These are phyloP conservation scores for Aspergillus viridinutans DNA, from an alignment of 2,329 filamentous ascomycete species.

Conservation along the genomic window DNA sequence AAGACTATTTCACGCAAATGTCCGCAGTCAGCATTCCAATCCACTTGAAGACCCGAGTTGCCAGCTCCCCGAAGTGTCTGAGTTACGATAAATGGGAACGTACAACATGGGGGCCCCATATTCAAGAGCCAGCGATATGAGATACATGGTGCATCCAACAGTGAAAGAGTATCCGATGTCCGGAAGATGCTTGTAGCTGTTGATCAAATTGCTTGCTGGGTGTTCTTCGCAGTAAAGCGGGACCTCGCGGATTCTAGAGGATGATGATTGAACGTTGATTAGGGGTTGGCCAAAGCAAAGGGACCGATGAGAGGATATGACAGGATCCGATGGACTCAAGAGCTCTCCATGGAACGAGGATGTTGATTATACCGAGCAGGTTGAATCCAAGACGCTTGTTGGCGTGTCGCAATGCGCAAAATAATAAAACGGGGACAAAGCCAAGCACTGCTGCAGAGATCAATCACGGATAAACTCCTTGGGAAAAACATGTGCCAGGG, in stretches of 20 bases:
- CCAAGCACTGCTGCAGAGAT: not conserved
- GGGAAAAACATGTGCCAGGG: not conserved
- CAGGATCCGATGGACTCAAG: not conserved
- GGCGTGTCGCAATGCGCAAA: not conserved
- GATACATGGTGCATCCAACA: constrained; percentile 30
- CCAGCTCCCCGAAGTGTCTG: not conserved
- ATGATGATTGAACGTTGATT: not conserved
- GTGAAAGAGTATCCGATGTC: not conserved
- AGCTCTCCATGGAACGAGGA: not conserved
- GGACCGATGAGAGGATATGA: not conserved
- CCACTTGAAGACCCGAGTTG: not conserved
- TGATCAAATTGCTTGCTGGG: not conserved
- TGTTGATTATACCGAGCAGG: not conserved
- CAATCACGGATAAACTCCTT: not conserved
- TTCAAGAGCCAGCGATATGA: constrained; percentile 39
- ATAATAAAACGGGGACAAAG: not conserved
- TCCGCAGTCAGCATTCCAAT: constrained; percentile 9
- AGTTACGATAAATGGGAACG: constrained; percentile 10
- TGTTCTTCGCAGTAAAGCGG: not conserved
- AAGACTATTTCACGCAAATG: constrained; percentile 42
- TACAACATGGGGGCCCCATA: constrained; percentile 50
- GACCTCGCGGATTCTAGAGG: not conserved
- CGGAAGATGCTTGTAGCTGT: not conserved
- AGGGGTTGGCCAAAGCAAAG: not conserved
- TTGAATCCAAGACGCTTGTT: not conserved